Base-by-base conservation (phyloP, 2,329 filamentous ascomycete species). In the Fusarium caatingaense region DNA sequence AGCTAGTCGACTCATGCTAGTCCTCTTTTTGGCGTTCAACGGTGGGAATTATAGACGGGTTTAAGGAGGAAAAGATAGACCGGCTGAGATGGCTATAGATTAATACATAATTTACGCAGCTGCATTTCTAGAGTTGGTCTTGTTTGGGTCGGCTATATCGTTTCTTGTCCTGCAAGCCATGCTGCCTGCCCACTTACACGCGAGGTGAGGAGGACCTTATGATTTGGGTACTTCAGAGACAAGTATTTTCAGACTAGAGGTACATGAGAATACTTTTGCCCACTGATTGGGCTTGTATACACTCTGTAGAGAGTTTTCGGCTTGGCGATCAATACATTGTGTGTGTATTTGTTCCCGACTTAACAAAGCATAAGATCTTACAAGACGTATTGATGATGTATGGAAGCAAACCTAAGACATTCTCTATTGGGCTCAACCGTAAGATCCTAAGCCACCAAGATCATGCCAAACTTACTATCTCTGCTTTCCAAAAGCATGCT, bases 1-100 rank as follows among this genome's bases (percentile, higher is more conserved):
- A 46, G 48, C 30, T 48, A 63, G 41, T 63, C 63, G 57, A 63
- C 57, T 67, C 64, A 57, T 56, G 57, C 64, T 66, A 56, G 56
- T 41, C 23, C 45, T 40, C 48, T 62, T 54, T 66, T 46, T n/a
- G 56, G 63, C 63, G 63, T 66, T 66, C 16, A 32, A 44, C 42
- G 41, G 25, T 27, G 28, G 15, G 21, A 51, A 20, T n/a, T 8
- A 65, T 65, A 65, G 47, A 65, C 15, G 41, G 34, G 34, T 44
- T 60, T 30, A 51, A 47, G 23, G 8, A 48, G 53, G 25, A 11
- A 21, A 65, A 37, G n/a, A 50, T 65, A 60, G 53, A 51, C n/a
- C 28, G 27, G 16, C n/a, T 34, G 13, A 30, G n/a, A 44, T 48
- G 11, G 25, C 15, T 53, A 50, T 65, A 65, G 32, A 59, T 25